These are phyloP conservation scores for Colletotrichum tamarilloi DNA, from an alignment of 2,329 filamentous ascomycete species.

Conservation along the genomic window DNA sequence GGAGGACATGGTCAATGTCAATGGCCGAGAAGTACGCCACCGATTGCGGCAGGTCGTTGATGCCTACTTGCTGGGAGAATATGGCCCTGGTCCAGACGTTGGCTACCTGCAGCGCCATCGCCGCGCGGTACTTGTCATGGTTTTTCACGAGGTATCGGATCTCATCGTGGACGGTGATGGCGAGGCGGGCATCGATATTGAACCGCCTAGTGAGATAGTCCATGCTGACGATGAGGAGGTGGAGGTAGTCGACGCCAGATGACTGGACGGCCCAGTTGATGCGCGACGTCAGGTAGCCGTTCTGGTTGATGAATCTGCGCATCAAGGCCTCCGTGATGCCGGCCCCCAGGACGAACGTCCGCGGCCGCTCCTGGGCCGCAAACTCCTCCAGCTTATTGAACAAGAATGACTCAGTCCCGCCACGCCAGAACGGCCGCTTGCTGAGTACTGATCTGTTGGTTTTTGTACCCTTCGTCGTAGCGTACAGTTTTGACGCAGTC, in stretches of 20 bases:
- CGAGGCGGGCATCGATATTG: conserved; percentile 84
- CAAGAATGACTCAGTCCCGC: conserved; percentile 95
- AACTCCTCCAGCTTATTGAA: conserved; percentile 99
- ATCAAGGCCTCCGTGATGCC: conserved; percentile 97
- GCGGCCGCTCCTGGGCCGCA: conserved; percentile 90
- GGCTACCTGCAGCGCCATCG: conserved; percentile 92
- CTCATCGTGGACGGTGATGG: conserved; percentile 97
- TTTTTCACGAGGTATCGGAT: conserved; percentile 92
- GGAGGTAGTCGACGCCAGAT: conserved; percentile 95
- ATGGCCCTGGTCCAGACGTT: conserved; percentile 98
- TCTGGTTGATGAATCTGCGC: conserved; percentile 86
- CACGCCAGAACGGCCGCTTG: conserved; percentile 89
- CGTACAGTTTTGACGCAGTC: conserved; percentile 84
- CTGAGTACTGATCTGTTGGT: conserved; percentile 79
- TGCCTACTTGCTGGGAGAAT: conserved; percentile 97
- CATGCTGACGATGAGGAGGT: conserved; percentile 93
- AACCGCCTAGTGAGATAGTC: conserved; percentile 90
- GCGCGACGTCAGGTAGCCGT: conserved; percentile 92
- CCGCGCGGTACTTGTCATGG: conserved; percentile 86
- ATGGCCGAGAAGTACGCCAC: conserved; percentile 97
- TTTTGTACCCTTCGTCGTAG: conserved; percentile 89
- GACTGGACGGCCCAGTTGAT: conserved; percentile 99
- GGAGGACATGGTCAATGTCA: conserved; percentile 93
- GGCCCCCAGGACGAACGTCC: conserved; percentile 91
- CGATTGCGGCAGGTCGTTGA: conserved; percentile 91